These are phyloP conservation scores for Geopyxis carbonaria DNA, from an alignment of 495 filamentous ascomycete genomes.

Conservation along the genomic window DNA sequence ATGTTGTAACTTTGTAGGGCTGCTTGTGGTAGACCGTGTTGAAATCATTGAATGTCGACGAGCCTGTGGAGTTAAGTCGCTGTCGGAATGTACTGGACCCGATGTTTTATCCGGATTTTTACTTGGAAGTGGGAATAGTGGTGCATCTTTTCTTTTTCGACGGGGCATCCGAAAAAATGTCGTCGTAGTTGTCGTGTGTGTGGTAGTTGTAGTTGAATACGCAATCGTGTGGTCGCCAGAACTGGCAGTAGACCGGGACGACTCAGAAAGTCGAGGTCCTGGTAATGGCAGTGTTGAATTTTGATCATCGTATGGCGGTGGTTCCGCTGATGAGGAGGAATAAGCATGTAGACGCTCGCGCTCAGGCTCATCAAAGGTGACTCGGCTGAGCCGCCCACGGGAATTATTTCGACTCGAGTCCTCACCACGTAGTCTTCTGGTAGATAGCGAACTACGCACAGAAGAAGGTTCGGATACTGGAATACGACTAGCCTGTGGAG, in stretches of 20 bases:
- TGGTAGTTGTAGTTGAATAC: slow-evolving; percentile 39
- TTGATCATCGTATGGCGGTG: slow-evolving; percentile 38
- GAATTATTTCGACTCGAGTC: slow-evolving; percentile 22
- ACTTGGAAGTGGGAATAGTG: slow-evolving; percentile 75
- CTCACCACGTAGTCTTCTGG: slow-evolving; percentile 21
- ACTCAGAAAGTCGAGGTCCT: slow-evolving; percentile 65
- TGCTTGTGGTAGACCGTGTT: slow-evolving; percentile 5
- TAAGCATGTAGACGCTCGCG: slow-evolving; percentile 14
- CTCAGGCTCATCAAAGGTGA: slow-evolving; percentile 52
- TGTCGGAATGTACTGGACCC: slow-evolving; percentile 17
- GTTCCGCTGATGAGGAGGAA: slow-evolving; percentile 9
- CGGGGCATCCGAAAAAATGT: slow-evolving; percentile 70
- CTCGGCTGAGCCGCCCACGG: slow-evolving; percentile 31
- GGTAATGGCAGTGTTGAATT: slow-evolving; percentile 49
- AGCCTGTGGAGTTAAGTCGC: slow-evolving; percentile 12
- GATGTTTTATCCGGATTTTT: slow-evolving; percentile 24
- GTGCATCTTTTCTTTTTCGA: slow-evolving; percentile 61
- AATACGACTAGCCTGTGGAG: not conserved
- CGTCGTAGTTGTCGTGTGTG: slow-evolving; percentile 42
- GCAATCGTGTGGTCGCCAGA: slow-evolving; percentile 50
- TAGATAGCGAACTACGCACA: slow-evolving; percentile 28
- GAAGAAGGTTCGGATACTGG: slow-evolving; percentile 4
- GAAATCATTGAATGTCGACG: slow-evolving; percentile 20
- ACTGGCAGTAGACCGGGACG: slow-evolving; percentile 78
- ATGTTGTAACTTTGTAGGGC: slow-evolving; percentile 6